Base-by-base conservation (phyloP, 306 rosid species). In the Cajanus cajan region DNA sequence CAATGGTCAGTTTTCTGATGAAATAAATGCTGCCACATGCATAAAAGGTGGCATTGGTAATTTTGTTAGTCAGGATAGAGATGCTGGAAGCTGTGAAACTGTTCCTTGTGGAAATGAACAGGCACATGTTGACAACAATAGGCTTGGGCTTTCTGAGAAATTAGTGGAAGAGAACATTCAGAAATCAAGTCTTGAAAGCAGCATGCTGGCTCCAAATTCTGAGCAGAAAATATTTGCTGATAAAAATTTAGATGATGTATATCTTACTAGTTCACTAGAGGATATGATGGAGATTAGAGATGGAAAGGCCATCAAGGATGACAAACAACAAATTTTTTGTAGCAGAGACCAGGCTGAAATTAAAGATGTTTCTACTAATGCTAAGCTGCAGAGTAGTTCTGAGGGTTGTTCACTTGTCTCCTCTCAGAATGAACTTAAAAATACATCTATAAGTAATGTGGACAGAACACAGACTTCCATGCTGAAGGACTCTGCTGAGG, bases 381-480 rank as follows among this genome's bases (percentile, higher is more conserved):
- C 48, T 37, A 45, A 82, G 33, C 84, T 76, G 77, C 87, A 77
- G 55, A 69, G 68, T 52, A 81, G 71, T 71, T 81, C 82, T 48
- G 85, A 83, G 72, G 83, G 81, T 54, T 79, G 51, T 78, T 85
- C 83, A 0, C 78, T 59, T 74, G 34, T 50, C 65, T 70, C 84
- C 34, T 76, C 64, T 43, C 79, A 65, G 57, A 67, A 47, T 78
- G 89, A 67, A 50, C 76, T 36, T 69, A 36, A 68, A 40, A 39
- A 77, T 51, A 19, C 51, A 37, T 71, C 71, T 19, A 16, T 12
- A 18, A 74, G 73, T 72, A 51, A 40, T 82, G 51, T 21, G 51
- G 76, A 80, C 71, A 62, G 33, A 19, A 58, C 67, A 55, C 71
- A 36, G 71, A 77, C 77, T 79, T 85, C 84, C 36, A 24, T 65